Evolutionary conservation across 768 basidiomycete genomes (phyloP).

Genomic region (Leucocoprinus birnbaumii): DNA sequence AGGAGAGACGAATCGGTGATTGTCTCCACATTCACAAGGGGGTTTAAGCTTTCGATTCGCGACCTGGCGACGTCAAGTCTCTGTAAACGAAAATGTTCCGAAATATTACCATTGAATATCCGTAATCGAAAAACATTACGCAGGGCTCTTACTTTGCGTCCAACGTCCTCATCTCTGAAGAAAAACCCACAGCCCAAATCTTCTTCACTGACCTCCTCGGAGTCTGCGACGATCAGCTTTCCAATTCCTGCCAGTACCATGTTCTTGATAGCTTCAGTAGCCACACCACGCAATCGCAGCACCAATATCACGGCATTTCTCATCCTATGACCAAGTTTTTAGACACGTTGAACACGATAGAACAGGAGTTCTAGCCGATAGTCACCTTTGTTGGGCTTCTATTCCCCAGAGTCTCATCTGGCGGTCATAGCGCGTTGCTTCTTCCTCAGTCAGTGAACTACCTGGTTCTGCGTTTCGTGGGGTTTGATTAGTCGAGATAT

Average conservation of each 20-base stretch:
- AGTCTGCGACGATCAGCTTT: conserved; percentile 81
- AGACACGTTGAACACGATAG: background rate
- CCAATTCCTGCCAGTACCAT: conserved; percentile 97
- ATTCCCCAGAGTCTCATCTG: conserved; percentile 98
- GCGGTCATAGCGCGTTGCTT: conserved; percentile 84
- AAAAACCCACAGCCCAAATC: conserved; percentile 94
- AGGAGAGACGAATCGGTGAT: conserved; percentile 47
- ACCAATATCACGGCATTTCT: conserved; percentile 89
- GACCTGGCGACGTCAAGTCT: conserved; percentile 82
- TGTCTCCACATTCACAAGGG: conserved; percentile 81
- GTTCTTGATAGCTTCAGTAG: conserved; percentile 96
- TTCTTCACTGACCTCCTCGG: conserved; percentile 68
- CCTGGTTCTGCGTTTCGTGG: background rate
- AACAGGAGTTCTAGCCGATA: conserved; percentile 11
- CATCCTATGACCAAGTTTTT: conserved; percentile 58
- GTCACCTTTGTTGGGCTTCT: conserved; percentile 92
- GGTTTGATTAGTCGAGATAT: background rate
- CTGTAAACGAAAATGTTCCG: conserved; percentile 42
- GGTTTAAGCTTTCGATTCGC: conserved; percentile 88
- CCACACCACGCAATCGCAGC: conserved; percentile 73
- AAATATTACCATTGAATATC: conserved; percentile 39
- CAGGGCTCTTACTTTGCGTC: conserved; percentile 65
- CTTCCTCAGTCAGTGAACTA: conserved; percentile 61
- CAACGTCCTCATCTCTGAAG: conserved; percentile 91
- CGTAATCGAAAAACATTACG: conserved; percentile 17